Percentiles rank a stretch among this genome's conserved stretches.
phyloP scores from a whole-genome alignment of 768 basidiomycete species.

The Dioszegia crocea region DNA sequence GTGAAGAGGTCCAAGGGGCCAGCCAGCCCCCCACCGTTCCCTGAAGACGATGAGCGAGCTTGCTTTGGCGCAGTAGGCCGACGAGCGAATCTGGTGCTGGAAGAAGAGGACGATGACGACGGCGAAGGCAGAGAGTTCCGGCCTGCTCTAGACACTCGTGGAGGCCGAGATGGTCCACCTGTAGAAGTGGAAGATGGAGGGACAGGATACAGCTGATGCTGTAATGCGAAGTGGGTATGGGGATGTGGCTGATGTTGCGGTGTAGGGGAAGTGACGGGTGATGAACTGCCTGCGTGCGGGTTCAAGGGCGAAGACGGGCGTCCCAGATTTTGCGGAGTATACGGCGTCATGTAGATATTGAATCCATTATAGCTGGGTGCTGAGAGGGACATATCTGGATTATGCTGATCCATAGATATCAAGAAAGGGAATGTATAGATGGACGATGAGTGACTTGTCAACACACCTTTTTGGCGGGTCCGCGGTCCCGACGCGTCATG shows the following conservation, averaged over 20 bases:
- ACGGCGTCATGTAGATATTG: background rate
- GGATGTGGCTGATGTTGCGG: background rate
- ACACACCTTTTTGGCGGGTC: no score
- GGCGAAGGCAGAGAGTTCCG: slow-evolving; percentile 4
- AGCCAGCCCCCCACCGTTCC: background rate
- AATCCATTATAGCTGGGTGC: background rate
- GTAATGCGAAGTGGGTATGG: background rate
- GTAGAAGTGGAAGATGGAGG: slow-evolving; percentile 9
- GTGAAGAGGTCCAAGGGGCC: slow-evolving; percentile 5
- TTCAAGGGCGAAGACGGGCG: slow-evolving; percentile 8
- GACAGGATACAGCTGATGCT: slow-evolving; percentile 4
- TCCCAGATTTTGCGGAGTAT: slow-evolving; percentile 1
- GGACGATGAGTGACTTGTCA: background rate
- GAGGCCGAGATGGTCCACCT: slow-evolving; percentile 24
- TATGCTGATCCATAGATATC: background rate
- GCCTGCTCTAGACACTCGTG: slow-evolving; percentile 7
- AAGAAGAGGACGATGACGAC: background rate
- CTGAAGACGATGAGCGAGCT: background rate
- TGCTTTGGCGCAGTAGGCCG: slow-evolving; percentile 4
- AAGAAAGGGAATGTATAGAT: background rate
- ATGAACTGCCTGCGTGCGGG: slow-evolving; percentile 1
- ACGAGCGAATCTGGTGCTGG: slow-evolving; percentile 1
- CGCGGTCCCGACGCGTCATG: slow-evolving; percentile 6
- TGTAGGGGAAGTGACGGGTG: slow-evolving; percentile 9
- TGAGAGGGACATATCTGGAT: background rate